A percentile compares a stretch with the other conserved stretches of the same genome.
These are phyloP conservation scores for Aegilops sharonensis DNA, from an alignment of 176 grass and related monocot species.

Conservation along the genomic window DNA sequence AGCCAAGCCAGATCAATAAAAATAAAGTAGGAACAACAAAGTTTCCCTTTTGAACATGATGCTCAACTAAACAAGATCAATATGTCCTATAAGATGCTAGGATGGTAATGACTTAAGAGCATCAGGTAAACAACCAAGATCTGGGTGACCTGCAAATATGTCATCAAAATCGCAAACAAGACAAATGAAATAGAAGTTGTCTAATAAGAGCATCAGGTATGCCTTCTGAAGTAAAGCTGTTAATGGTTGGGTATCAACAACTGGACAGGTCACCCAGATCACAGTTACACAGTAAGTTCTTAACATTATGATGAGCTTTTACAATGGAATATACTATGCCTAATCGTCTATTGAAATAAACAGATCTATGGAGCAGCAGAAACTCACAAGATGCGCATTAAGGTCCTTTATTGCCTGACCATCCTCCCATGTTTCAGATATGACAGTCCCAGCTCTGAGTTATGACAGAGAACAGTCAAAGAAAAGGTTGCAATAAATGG, in stretches of 20 bases:
- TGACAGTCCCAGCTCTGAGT: constrained; percentile 90
- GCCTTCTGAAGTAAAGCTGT: constrained; percentile 5
- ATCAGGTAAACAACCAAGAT: no score
- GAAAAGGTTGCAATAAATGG: background rate
- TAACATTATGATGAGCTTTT: constrained; percentile 8
- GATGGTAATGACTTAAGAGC: background rate
- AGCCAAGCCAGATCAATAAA: constrained; percentile 1
- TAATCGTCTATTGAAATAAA: constrained; percentile 7
- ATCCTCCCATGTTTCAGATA: constrained; percentile 98
- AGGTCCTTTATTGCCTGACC: constrained; percentile 98
- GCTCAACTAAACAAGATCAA: constrained; percentile 25
- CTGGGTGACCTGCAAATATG: background rate
- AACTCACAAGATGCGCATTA: constrained; percentile 88
- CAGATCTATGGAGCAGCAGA: constrained; percentile 22
- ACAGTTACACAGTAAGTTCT: constrained; percentile 9
- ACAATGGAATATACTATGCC: background rate
- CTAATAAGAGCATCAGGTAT: background rate
- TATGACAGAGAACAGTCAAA: constrained; percentile 21
- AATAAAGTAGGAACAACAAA: background rate
- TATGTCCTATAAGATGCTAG: constrained; percentile 13
- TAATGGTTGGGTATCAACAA: constrained; percentile 8
- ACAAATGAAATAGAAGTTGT: constrained; percentile 1
- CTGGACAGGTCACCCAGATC: constrained; percentile 14
- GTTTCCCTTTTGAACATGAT: constrained; percentile 9
- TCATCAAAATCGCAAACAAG: constrained; percentile 13